Conservation (phyloP, 805 yeast genomes). For the Monosporozyma solicola region DNA sequence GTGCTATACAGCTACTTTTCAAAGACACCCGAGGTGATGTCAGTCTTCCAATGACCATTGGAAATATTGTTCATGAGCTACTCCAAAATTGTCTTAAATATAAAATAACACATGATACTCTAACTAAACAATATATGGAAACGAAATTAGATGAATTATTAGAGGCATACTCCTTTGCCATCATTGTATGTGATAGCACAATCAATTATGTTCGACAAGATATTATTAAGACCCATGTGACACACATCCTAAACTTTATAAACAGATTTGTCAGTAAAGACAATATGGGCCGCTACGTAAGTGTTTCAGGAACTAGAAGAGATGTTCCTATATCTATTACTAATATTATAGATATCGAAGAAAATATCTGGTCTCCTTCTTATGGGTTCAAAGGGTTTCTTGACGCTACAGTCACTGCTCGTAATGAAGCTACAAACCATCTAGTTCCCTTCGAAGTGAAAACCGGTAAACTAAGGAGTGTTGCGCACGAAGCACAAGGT, state of each 20-base stretch:
- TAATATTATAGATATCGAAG: slow-evolving; percentile 76
- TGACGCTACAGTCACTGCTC: slow-evolving; percentile 75
- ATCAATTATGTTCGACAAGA: slow-evolving; percentile 36
- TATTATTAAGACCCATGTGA: slow-evolving; percentile 38
- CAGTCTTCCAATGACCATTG: slow-evolving; percentile 61
- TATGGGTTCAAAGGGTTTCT: slow-evolving; percentile 84
- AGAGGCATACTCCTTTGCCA: slow-evolving; percentile 39
- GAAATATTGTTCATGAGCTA: slow-evolving; percentile 70
- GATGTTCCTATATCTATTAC: slow-evolving; percentile 43
- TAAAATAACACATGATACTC: slow-evolving; percentile 19
- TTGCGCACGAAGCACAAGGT: slow-evolving; percentile 79
- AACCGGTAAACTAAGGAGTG: slow-evolving; percentile 58
- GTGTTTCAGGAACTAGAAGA: slow-evolving; percentile 26
- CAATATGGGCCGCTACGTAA: slow-evolving; percentile 19
- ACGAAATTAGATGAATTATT: slow-evolving; percentile 33
- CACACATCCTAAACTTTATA: slow-evolving; percentile 47
- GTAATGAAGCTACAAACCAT: slow-evolving; percentile 34
- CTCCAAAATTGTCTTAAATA: slow-evolving; percentile 44
- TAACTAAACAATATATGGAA: slow-evolving; percentile 23
- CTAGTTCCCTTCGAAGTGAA: slow-evolving; percentile 83
- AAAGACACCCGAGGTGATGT: slow-evolving; percentile 52
- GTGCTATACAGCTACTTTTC: slow-evolving; percentile 50
- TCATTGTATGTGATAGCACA: slow-evolving; percentile 47
- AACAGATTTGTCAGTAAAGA: slow-evolving; percentile 34
- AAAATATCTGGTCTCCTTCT: slow-evolving; percentile 83